Base-by-base conservation (phyloP, 140 eudicot genomes). In the Flaveria floridana region DNA sequence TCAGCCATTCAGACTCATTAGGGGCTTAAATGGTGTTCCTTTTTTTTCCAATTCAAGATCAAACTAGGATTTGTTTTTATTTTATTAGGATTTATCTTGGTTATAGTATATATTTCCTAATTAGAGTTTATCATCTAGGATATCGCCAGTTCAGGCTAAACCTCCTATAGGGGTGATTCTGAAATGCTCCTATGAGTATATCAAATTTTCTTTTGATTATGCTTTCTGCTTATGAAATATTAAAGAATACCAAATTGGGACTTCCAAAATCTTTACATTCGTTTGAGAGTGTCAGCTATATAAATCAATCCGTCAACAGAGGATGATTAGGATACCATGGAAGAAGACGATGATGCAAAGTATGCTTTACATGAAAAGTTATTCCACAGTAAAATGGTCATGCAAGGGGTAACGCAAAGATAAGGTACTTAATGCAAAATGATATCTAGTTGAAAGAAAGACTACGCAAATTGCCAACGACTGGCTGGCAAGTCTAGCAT, bases 391-490 rank as follows among this genome's bases (percentile, higher is more conserved):
- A 47, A 47, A 21, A 59, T 25, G 67, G 23, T 61, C 41, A 61
- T 61, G 67, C 67, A 61, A 61, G 14, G 34, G 41, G 10, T 61
- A 25, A 61, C 0, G 67, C 67, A 61, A 23, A 61, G 67, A 61
- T n/a, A 61, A 25, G 30, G 67, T 23, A 25, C 16, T 23, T 12
- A 3, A 61, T 12, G 67, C 19, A 61, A 61, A 25, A 5, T 12
- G 67, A 25, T 61, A 61, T 61, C 9, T 61, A 25, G 67, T 25
- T 61, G 67, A 25, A 61, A 61, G 65, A 21, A 61, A 23, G 67
- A 25, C 18, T n/a, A 12, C 4, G 66, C 16, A 10, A 25, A 12
- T 25, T 7, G 66, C 66, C 39, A 59, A 12, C 26, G 39, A 59
- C 41, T 59, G 39, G 12, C 5, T 25, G 66, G 66, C 66, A 59